These are phyloP conservation scores for Malassezia restricta DNA, from an alignment of 1,284 basidiomycete genomes.

Conservation along the genomic window DNA sequence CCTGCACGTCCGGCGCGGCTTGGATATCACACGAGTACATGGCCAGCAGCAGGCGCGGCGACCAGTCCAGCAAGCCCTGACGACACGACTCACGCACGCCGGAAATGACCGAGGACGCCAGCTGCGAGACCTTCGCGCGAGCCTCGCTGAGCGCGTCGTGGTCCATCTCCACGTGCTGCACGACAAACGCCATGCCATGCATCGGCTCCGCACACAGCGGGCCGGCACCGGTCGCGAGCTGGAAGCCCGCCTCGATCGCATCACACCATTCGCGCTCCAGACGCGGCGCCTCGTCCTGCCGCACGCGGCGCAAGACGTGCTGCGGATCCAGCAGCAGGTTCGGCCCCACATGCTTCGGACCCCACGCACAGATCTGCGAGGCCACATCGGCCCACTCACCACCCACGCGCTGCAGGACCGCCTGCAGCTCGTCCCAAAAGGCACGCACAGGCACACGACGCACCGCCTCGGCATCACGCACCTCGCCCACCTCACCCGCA, in stretches of 20 bases:
- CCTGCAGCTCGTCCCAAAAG: slow-evolving; percentile 67
- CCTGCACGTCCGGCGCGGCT: slow-evolving; percentile 89
- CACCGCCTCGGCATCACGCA: slow-evolving; percentile 18
- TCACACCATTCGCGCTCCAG: slow-evolving; percentile 24
- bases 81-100: slow-evolving; percentile 77
- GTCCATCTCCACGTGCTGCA: slow-evolving; percentile 60
- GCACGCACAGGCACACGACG: slow-evolving; percentile 49
- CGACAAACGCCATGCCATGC: slow-evolving; percentile 79
- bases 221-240: slow-evolving; percentile 82
- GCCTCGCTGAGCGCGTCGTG: slow-evolving; percentile 51
- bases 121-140: slow-evolving; percentile 54
- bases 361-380: slow-evolving; percentile 77
- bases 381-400: slow-evolving; percentile 67
- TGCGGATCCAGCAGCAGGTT: slow-evolving; percentile 67
- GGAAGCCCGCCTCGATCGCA: slow-evolving; percentile 78
- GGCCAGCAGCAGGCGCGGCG: slow-evolving; percentile 85
- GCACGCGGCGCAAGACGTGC: slow-evolving; percentile 5
- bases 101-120: slow-evolving; percentile 78
- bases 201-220: slow-evolving; percentile 91
- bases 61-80: slow-evolving; percentile 86
- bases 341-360: slow-evolving; percentile 72
- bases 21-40: slow-evolving; percentile 99
- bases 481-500: slow-evolving; percentile 14
- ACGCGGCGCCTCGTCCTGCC: slow-evolving; percentile 9
- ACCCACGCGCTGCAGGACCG: slow-evolving; percentile 59